Evolutionary conservation across 805 yeast species (phyloP), one percentile per base, ranked within the genome.

Genomic region (Hanseniaspora lachancei): DNA sequence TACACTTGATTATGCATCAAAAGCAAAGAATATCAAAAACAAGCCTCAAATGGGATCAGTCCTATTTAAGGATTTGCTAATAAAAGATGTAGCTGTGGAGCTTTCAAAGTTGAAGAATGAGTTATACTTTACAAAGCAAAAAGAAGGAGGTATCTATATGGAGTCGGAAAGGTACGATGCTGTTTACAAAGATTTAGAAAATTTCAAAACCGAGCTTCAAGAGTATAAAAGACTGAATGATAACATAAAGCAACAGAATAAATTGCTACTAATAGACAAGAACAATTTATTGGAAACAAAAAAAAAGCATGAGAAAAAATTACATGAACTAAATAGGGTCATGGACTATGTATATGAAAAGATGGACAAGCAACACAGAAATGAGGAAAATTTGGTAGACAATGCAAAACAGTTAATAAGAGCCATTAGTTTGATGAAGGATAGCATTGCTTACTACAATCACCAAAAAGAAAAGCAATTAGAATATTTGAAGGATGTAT

Each of bases 1-100:
- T 60, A 89, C 96, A 0, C 72, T 89, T 52, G 93, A 87, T 60
- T 89, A 89, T 66, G 96, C 96, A 3, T 79, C 82, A 54, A 81
- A 89, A 58, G 96, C 96, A 2, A 86, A 87, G 60, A 82, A 80
- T 60, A 86, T 89, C 58, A 79, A 78, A 62, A 83, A 83, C 64
- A 80, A 76, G 64, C 86, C 86, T 2, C 86, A 87, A 72, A 66
- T 79, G 47, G 81, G 82, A 13, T 72, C 76, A 39, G 64, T 85
- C 71, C 62, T 86, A 60, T 77, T 85, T 69, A 74, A 79, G 52
- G 76, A 72, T 56, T 62, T 61, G 57, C 71, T 63, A 68, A 77
- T 60, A 70, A 81, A 60, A 65, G 77, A 66, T 68, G 77, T 62
- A 62, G 78, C 72, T 61, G 73, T 43, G 59, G 84, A 66, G 68